Evolutionary conservation across 805 yeast species (phyloP), one percentile per base, ranked within the genome.

Genomic region (Suhomyces tanzawaensis): DNA sequence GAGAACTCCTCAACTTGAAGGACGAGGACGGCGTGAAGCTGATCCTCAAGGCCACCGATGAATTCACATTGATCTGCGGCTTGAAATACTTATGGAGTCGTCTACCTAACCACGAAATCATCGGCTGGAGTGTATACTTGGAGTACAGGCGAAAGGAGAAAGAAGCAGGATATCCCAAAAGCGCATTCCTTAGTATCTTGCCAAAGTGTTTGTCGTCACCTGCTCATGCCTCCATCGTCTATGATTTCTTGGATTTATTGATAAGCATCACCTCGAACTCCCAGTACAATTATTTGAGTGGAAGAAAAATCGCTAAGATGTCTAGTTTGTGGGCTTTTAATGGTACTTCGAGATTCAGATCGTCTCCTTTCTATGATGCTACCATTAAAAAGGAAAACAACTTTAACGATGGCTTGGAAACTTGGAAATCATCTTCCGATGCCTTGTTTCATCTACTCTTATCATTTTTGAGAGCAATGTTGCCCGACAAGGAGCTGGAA

Each of bases 251-350:
- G 50, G 96, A 89, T 53, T 70, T 89, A 24, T 63, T 90, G 30
- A 85, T 87, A 8, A 74, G 88, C 8, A 62, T 89, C 29, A 81
- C 95, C 0, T 79, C 95, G 7, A 85, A 87, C 60, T 79, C 95
- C 3, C 83, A 80, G 49, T 77, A 79, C 29, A 87, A 88, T 52
- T 79, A 83, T 52, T 64, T 89, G 70, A 79, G 85, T 52, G 95
- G 93, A 0, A 72, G 89, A 33, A 87, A 86, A 53, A 73, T 89
- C 13, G 72, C 93, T 9, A 81, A 85, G 47, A 74, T 89, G 79
- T 82, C 91, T 27, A 90, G 91, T 6, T 63, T 86, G 17, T 89
- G 96, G 96, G 97, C 95, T 0, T 89, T 89, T 52, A 75, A 79
- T 34, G 70, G 74, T 1, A 55, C 57, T 11, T 49, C 58, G 19